Evolutionary conservation across 208 protist genomes (phyloP).

Genomic region (Crithidia sp.): DNA sequence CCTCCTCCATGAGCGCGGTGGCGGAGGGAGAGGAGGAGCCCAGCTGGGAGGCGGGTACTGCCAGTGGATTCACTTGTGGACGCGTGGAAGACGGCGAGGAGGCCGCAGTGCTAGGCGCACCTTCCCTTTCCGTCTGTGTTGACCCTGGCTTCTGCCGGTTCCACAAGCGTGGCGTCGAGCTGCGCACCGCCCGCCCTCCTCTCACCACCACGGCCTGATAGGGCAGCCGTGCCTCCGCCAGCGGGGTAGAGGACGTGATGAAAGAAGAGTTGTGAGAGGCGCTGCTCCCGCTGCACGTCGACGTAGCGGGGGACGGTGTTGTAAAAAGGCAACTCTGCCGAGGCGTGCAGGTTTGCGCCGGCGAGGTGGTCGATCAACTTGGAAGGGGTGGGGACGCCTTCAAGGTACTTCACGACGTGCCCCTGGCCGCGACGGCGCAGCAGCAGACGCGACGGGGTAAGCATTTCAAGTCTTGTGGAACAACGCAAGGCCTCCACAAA

Average conservation of each 20-base stretch:
- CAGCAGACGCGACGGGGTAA: slow-evolving; percentile 10
- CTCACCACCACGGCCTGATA: slow-evolving; percentile 79
- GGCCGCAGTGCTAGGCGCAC: no score
- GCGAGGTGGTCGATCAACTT: slow-evolving; percentile 80
- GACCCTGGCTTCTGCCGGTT: no score
- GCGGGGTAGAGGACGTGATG: slow-evolving; percentile 84
- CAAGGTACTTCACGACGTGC: slow-evolving; percentile 78
- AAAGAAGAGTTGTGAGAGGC: slow-evolving; percentile 77
- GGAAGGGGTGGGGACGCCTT: slow-evolving; percentile 61
- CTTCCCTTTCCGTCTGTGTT: no score
- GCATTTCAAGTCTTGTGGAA: slow-evolving; percentile 6
- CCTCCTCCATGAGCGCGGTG: neutral
- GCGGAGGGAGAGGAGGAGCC: slow-evolving; percentile 9
- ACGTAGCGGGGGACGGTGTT: slow-evolving; percentile 74
- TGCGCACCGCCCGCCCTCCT: slow-evolving; percentile 52
- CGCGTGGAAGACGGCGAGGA: neutral
- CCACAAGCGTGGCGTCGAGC: slow-evolving; percentile 14
- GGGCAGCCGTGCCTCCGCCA: slow-evolving; percentile 61
- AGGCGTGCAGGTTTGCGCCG: slow-evolving; percentile 65
- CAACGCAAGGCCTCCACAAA: neutral
- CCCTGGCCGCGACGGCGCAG: slow-evolving; percentile 36
- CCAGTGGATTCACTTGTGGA: slow-evolving; percentile 30
- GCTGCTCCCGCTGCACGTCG: slow-evolving; percentile 52
- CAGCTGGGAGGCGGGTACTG: slow-evolving; percentile 38
- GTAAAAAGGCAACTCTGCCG: slow-evolving; percentile 49